These are phyloP conservation scores for Fraxinus pennsylvanica DNA, from an alignment of 257 asterid genomes.

Conservation along the genomic window DNA sequence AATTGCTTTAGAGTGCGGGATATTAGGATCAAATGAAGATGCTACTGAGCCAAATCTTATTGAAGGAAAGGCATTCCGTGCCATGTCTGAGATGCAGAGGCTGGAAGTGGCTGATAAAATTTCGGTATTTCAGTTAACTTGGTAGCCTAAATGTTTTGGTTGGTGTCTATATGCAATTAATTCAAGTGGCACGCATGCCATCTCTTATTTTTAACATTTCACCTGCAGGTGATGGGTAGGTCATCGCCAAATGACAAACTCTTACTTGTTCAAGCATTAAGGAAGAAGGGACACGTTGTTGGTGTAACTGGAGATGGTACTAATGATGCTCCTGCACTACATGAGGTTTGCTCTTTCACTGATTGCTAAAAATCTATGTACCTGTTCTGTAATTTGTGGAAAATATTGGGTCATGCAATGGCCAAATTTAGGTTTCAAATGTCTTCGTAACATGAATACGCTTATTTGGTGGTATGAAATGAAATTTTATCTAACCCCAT, in stretches of 20 bases:
- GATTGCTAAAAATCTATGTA: background rate
- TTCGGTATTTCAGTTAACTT: slow-evolving; percentile 53
- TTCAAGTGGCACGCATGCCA: slow-evolving; percentile 14
- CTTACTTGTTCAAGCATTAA: slow-evolving; percentile 90
- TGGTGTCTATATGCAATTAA: background rate
- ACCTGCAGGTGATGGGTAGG: slow-evolving; percentile 91
- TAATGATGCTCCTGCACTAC: slow-evolving; percentile 98
- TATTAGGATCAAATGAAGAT: slow-evolving; percentile 66
- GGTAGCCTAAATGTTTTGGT: slow-evolving; percentile 12
- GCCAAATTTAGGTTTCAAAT: background rate
- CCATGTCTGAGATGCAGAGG: slow-evolving; percentile 61
- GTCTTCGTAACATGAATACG: background rate
- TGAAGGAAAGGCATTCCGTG: slow-evolving; percentile 85
- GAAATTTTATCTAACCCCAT: background rate
- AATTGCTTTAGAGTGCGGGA: slow-evolving; percentile 95
- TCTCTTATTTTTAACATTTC: slow-evolving; percentile 7
- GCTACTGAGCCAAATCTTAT: slow-evolving; percentile 83
- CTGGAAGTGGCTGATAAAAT: slow-evolving; percentile 72
- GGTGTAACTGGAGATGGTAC: slow-evolving; percentile 99
- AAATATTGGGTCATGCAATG: background rate
- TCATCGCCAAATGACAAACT: slow-evolving; percentile 97
- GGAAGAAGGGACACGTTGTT: slow-evolving; percentile 88
- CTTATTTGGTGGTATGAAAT: background rate
- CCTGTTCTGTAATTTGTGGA: background rate
- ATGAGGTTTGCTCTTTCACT: slow-evolving; percentile 67